These are phyloP conservation scores for Sphaerulina populicola DNA, from an alignment of 2,329 filamentous ascomycete genomes.

Conservation along the genomic window DNA sequence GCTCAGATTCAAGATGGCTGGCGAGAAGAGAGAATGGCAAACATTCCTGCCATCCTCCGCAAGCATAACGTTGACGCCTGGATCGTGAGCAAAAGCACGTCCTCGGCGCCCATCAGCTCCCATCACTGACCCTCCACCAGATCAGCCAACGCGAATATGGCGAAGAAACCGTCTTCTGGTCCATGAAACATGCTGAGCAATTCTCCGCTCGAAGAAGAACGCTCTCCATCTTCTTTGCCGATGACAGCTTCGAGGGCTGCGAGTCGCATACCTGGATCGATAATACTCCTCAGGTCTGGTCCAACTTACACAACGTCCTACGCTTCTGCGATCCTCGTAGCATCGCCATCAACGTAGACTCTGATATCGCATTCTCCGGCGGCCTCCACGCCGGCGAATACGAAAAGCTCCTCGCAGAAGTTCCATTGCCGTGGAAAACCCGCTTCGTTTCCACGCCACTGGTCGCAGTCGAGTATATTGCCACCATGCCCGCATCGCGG, in stretches of 20 bases:
- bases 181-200: constrained; percentile 18
- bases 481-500: constrained; percentile 14
- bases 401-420: constrained; percentile 2
- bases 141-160: constrained; percentile 20
- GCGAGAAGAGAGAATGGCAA: constrained; percentile 16
- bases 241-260: constrained; percentile 2
- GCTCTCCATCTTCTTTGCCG: constrained; percentile 16
- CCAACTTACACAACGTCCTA: constrained; percentile 7
- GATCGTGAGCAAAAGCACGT: constrained; percentile 10
- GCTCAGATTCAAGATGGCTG: constrained; percentile 17
- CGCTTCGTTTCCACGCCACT: constrained; percentile 13
- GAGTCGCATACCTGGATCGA: constrained; percentile 17
- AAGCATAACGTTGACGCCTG: constrained; percentile 20
- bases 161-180: constrained; percentile 23
- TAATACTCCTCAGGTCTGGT: constrained; percentile 15
- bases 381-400: constrained; percentile 17
- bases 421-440: constrained; percentile 11
- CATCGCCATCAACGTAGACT: constrained; percentile 16
- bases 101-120: not conserved
- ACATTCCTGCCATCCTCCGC: constrained; percentile 15
- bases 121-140: constrained; percentile 1
- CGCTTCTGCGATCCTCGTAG: constrained; percentile 10
- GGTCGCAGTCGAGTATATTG: constrained; percentile 19
- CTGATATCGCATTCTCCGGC: constrained; percentile 18
- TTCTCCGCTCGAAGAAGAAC: constrained; percentile 20